A percentile compares a stretch with the other conserved stretches of the same genome.
These are phyloP conservation scores for Triadica sebifera DNA, from an alignment of 345 rosid genomes.

Conservation along the genomic window DNA sequence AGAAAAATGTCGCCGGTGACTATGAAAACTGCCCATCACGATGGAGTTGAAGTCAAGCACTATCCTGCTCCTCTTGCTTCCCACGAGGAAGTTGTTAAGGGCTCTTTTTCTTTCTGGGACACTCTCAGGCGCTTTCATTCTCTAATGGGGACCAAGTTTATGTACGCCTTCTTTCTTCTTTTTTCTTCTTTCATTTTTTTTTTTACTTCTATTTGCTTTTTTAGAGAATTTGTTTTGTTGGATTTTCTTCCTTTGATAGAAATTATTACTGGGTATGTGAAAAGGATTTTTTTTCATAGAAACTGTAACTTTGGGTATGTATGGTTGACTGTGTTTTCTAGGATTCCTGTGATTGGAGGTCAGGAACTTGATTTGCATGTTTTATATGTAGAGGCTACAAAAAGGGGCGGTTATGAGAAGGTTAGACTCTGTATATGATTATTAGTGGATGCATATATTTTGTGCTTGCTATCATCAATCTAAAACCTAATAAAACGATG, in stretches of 20 bases:
- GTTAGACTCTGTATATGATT: slow-evolving; percentile 30
- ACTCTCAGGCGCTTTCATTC: slow-evolving; percentile 86
- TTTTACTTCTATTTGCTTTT: too few species aligned
- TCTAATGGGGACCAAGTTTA: slow-evolving; percentile 71
- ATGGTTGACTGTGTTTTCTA: slow-evolving; percentile 12
- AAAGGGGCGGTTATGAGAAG: slow-evolving; percentile 89
- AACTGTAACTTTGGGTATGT: not conserved
- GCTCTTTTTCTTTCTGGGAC: slow-evolving; percentile 68
- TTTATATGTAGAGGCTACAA: slow-evolving; percentile 77
- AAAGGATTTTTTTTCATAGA: not conserved
- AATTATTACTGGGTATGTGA: not conserved
- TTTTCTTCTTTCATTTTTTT: not conserved
- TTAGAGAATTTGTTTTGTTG: not conserved
- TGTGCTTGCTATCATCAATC: too few species aligned
- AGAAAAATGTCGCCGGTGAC: slow-evolving; percentile 46
- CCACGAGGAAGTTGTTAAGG: slow-evolving; percentile 53
- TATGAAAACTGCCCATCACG: slow-evolving; percentile 21
- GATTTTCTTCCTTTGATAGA: not conserved
- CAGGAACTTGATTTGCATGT: slow-evolving; percentile 91
- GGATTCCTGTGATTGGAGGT: slow-evolving; percentile 99
- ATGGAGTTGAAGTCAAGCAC: slow-evolving; percentile 30
- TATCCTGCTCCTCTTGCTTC: slow-evolving; percentile 67
- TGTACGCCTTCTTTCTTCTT: slow-evolving; percentile 38
- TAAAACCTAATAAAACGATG: not conserved
- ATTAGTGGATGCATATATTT: not conserved